Percentiles rank a stretch among this genome's conserved stretches.
These are phyloP conservation scores for Cenococcum geophilum DNA, from an alignment of 495 filamentous ascomycete species.

Conservation along the genomic window DNA sequence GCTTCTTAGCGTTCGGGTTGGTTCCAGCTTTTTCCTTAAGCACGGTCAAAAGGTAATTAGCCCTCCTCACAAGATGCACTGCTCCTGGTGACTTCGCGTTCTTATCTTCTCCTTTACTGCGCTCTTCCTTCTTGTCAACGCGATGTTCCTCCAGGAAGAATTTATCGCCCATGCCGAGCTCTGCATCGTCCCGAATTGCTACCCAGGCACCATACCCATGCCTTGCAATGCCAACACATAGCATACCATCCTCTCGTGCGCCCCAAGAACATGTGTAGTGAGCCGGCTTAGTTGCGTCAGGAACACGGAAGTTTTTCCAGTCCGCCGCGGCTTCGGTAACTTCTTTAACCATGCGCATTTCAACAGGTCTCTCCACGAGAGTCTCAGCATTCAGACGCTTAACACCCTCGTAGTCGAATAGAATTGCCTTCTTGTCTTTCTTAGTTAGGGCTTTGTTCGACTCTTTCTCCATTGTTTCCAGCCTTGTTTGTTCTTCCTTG, in stretches of 20 bases:
- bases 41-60: slow-evolving; percentile 89
- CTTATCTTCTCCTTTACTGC: slow-evolving; percentile 67
- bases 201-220: slow-evolving; percentile 95
- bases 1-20: slow-evolving; percentile 25
- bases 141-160: slow-evolving; percentile 96
- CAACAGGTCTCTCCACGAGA: slow-evolving; percentile 77
- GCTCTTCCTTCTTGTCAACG: slow-evolving; percentile 94
- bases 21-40: slow-evolving; percentile 60
- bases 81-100: slow-evolving; percentile 87
- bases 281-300: slow-evolving; percentile 83
- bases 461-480: slow-evolving; percentile 57
- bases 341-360: slow-evolving; percentile 76
- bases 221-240: slow-evolving; percentile 82
- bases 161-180: slow-evolving; percentile 81
- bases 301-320: slow-evolving; percentile 71
- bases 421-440: slow-evolving; percentile 92
- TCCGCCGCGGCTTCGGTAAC: slow-evolving; percentile 58
- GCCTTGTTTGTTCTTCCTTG: slow-evolving; percentile 56
- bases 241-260: slow-evolving; percentile 90
- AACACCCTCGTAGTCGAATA: slow-evolving; percentile 87
- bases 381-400: slow-evolving; percentile 94
- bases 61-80: slow-evolving; percentile 89
- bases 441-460: slow-evolving; percentile 73
- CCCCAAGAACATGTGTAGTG: slow-evolving; percentile 83
- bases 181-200: slow-evolving; percentile 83